Conservation (phyloP, 2,329 filamentous ascomycete species). For the Pyricularia grisea region DNA sequence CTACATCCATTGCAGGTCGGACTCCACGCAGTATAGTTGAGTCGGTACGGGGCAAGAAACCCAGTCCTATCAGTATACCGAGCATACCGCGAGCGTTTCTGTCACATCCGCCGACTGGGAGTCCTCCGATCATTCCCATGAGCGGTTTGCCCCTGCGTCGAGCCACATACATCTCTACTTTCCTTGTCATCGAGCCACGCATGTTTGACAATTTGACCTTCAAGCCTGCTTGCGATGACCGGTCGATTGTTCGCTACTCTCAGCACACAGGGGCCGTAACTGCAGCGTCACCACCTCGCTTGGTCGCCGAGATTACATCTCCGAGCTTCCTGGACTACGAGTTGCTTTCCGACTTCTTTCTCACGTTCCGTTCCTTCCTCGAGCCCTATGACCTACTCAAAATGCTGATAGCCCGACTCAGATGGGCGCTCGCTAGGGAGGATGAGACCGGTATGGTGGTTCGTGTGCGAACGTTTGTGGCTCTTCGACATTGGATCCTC, state of each 20-base stretch:
- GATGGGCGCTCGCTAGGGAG: conserved; percentile 72
- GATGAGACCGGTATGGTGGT: conserved; percentile 89
- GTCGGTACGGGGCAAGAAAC: conserved; percentile 24
- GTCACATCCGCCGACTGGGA: conserved; percentile 12
- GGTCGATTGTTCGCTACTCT: conserved; percentile 74
- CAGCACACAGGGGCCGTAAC: conserved; percentile 62
- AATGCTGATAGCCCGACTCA: conserved; percentile 74
- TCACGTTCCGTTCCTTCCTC: conserved; percentile 86
- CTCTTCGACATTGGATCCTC: conserved; percentile 90
- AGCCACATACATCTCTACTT: conserved; percentile 37
- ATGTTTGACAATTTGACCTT: conserved; percentile 78
- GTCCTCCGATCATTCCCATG: conserved; percentile 20
- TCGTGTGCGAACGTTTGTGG: conserved; percentile 91
- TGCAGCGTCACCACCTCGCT: conserved; percentile 80
- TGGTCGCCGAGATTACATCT: conserved; percentile 94
- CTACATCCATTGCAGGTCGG: conserved; percentile 36
- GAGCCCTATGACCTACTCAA: conserved; percentile 66
- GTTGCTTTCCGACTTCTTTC: conserved; percentile 92
- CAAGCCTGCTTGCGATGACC: conserved; percentile 70
- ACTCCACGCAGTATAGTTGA: conserved; percentile 17
- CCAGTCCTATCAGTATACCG: conserved; percentile 27
- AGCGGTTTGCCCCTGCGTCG: conserved; percentile 28
- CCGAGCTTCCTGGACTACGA: conserved; percentile 95
- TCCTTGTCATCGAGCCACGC: conserved; percentile 52
- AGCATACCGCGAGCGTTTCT: conserved; percentile 20